phyloP scores from a whole-genome alignment of 495 filamentous ascomycete species.

The Podospora australis region DNA sequence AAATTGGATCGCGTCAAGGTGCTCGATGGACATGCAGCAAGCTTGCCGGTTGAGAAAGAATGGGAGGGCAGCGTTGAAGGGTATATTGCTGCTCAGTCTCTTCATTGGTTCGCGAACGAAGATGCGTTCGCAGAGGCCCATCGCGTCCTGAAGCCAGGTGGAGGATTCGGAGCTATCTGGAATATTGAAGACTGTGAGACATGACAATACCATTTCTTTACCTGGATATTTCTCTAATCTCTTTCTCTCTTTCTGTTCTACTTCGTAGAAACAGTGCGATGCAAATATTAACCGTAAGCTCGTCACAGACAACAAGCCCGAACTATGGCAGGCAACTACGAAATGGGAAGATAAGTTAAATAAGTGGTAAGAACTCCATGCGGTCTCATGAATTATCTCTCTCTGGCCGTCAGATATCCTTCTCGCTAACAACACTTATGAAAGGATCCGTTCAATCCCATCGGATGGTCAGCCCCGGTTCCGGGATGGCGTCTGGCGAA shows the following conservation, averaged over 20 bases:
- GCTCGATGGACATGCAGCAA: slow-evolving; percentile 46
- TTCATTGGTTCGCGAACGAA: slow-evolving; percentile 58
- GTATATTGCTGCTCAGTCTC: slow-evolving; percentile 55
- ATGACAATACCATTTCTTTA: too few relatives aligned
- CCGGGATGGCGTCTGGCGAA: slow-evolving; percentile 47
- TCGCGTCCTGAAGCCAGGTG: slow-evolving; percentile 46
- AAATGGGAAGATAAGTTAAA: slow-evolving; percentile 47
- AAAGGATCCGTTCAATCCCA: slow-evolving; percentile 39
- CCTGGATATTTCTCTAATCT: too few relatives aligned
- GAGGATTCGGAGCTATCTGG: slow-evolving; percentile 55
- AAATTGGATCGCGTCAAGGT: slow-evolving; percentile 36
- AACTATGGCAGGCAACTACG: slow-evolving; percentile 36
- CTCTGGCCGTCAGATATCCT: too few relatives aligned
- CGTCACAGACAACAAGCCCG: slow-evolving; percentile 44
- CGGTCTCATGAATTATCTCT: too few relatives aligned
- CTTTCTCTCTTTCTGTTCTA: too few relatives aligned
- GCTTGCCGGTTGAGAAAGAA: slow-evolving; percentile 46
- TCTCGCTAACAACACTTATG: too few relatives aligned
- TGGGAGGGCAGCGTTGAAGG: slow-evolving; percentile 61
- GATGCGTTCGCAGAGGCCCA: slow-evolving; percentile 52
- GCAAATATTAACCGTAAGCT: neutral
- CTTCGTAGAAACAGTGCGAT: neutral
- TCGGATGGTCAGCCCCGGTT: slow-evolving; percentile 51
- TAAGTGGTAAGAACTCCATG: neutral
- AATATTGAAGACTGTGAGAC: slow-evolving; percentile 59